Evolutionary conservation across 1,284 basidiomycete species (phyloP).

Genomic region (Vanrija sp.): DNA sequence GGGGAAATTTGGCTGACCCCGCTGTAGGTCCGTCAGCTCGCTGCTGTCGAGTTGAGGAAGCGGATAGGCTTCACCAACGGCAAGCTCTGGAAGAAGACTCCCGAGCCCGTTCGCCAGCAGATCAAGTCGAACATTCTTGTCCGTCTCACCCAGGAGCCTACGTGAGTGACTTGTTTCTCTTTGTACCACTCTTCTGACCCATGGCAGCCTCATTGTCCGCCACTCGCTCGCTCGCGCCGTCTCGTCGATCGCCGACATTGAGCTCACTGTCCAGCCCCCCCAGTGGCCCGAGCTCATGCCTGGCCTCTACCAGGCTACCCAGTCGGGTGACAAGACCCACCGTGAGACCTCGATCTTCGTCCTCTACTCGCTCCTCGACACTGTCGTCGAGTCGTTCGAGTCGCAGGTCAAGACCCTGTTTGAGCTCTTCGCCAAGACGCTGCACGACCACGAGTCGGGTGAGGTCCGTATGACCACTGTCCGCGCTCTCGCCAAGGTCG

Average conservation of each 20-base stretch:
- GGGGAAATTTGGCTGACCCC: neutral
- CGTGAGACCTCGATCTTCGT: slow-evolving; percentile 91
- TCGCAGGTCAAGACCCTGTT: slow-evolving; percentile 74
- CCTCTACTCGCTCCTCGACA: slow-evolving; percentile 87
- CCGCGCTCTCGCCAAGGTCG: slow-evolving; percentile 82
- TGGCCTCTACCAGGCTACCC: slow-evolving; percentile 77
- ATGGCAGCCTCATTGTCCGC: slow-evolving; percentile 75
- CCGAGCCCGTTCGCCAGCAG: slow-evolving; percentile 66
- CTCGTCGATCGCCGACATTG: slow-evolving; percentile 86
- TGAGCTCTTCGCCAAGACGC: slow-evolving; percentile 71
- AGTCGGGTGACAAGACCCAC: slow-evolving; percentile 65
- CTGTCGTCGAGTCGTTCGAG: slow-evolving; percentile 82
- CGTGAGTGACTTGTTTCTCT: slow-evolving; percentile 54
- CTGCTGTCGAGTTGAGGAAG: slow-evolving; percentile 97
- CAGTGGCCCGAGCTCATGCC: slow-evolving; percentile 87
- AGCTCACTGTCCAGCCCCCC: slow-evolving; percentile 64
- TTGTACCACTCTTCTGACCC: too few species aligned
- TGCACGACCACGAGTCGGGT: slow-evolving; percentile 80
- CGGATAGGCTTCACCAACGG: slow-evolving; percentile 76
- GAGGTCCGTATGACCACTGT: slow-evolving; percentile 91
- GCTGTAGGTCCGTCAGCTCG: slow-evolving; percentile 84
- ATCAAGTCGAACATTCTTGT: slow-evolving; percentile 84
- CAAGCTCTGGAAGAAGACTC: slow-evolving; percentile 75
- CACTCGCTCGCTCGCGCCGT: slow-evolving; percentile 88
- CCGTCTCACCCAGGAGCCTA: slow-evolving; percentile 71